Evolutionary conservation across 257 asterid genomes (phyloP).

Genomic region (Ballota nigra): DNA sequence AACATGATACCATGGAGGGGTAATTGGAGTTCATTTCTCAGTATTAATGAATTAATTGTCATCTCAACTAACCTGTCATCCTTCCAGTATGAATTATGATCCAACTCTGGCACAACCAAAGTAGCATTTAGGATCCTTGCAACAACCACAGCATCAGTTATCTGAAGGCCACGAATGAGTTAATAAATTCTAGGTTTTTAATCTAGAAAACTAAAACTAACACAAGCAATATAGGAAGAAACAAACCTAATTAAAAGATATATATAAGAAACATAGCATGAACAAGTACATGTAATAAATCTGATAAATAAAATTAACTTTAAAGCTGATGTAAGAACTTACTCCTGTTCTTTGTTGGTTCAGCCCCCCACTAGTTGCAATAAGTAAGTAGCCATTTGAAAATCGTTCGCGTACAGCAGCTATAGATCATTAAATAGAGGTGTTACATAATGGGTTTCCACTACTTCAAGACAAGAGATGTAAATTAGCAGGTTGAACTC

Average conservation of each 20-base stretch:
- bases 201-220: slow-evolving; percentile 16
- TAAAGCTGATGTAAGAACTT: slow-evolving; percentile 36
- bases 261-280: slow-evolving; percentile 2
- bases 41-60: slow-evolving; percentile 15
- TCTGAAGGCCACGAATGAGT: slow-evolving; percentile 49
- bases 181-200: slow-evolving; percentile 17
- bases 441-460: slow-evolving; percentile 20
- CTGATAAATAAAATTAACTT: slow-evolving; percentile 5
- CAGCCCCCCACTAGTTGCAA: slow-evolving; percentile 98
- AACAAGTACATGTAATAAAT: slow-evolving; percentile 5
- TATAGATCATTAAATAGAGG: slow-evolving; percentile 36
- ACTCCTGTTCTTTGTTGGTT: slow-evolving; percentile 98
- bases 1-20: slow-evolving; percentile 15
- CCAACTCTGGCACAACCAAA: slow-evolving; percentile 93
- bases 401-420: slow-evolving; percentile 71
- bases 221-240: slow-evolving; percentile 12
- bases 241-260: slow-evolving; percentile 11
- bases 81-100: slow-evolving; percentile 95
- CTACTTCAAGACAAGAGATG: slow-evolving; percentile 16
- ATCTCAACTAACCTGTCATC: slow-evolving; percentile 78
- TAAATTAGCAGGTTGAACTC: slow-evolving; percentile 18
- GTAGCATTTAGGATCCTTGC: slow-evolving; percentile 96
- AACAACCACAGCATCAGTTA: slow-evolving; percentile 98
- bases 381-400: slow-evolving; percentile 94
- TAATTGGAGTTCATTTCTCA: slow-evolving; percentile 12